Percentiles rank a stretch among this genome's conserved stretches.
Evolutionary conservation across 371 early-diverging fungal species (phyloP).

Genomic region (Capniomyces stellatus): DNA sequence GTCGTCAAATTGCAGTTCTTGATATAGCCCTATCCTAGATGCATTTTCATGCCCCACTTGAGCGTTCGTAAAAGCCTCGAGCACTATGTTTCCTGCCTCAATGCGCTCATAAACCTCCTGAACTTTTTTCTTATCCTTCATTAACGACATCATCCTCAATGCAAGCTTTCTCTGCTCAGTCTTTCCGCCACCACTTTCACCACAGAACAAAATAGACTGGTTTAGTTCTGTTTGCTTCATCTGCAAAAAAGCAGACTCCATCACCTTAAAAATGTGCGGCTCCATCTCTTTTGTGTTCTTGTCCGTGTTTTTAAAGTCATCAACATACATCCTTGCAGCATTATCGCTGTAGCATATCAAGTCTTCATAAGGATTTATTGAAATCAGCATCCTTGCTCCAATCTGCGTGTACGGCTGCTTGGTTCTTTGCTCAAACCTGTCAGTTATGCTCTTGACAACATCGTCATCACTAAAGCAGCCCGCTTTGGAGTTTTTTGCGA

Average conservation of each 20-base stretch:
- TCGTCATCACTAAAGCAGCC: constrained; percentile 7
- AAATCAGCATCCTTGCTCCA: constrained; percentile 19
- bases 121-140: constrained; percentile 58
- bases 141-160: constrained; percentile 43
- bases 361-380: constrained; percentile 23
- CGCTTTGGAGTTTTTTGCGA: background rate
- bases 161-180: constrained; percentile 43
- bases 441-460: constrained; percentile 9
- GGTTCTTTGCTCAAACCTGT: constrained; percentile 15
- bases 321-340: constrained; percentile 48
- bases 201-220: constrained; percentile 30
- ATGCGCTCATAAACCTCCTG: constrained; percentile 54
- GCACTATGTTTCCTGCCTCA: constrained; percentile 43
- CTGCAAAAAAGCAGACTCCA: constrained; percentile 18
- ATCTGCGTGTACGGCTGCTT: constrained; percentile 19
- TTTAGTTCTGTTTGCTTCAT: constrained; percentile 4
- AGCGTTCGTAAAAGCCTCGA: constrained; percentile 74
- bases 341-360: constrained; percentile 45
- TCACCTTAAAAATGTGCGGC: constrained; percentile 27
- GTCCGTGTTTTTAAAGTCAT: constrained; percentile 41
- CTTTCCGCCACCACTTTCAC: constrained; percentile 84
- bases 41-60: constrained; percentile 46
- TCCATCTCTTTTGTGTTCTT: constrained; percentile 30
- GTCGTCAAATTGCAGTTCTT: constrained; percentile 73
- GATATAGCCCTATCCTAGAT: constrained; percentile 70